These are phyloP conservation scores for Leishmania tarentolae DNA, from an alignment of 208 protist species.

Conservation along the genomic window DNA sequence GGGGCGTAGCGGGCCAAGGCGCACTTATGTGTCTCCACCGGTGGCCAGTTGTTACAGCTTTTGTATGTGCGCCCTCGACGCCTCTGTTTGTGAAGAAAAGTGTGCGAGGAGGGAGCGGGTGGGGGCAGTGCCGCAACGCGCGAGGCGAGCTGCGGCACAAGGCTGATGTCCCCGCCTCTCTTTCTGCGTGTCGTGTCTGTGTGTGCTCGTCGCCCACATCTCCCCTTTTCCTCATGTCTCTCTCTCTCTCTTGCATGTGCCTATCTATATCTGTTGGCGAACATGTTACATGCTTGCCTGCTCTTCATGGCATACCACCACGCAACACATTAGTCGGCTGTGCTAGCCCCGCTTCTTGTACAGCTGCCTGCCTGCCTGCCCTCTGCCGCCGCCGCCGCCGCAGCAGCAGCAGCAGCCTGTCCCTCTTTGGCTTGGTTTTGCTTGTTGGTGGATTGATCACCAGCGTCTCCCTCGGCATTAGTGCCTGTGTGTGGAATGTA, in stretches of 20 bases:
- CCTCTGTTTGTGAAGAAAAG: neutral
- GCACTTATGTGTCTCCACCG: neutral
- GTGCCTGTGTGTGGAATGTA: slow-evolving; percentile 8
- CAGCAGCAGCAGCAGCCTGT: neutral
- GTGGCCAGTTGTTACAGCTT: neutral
- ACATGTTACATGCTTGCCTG: neutral
- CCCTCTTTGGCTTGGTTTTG: neutral
- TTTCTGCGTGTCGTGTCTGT: neutral
- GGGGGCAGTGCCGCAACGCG: neutral
- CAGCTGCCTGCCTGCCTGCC: neutral
- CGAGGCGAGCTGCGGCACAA: neutral
- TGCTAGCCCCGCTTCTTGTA: neutral
- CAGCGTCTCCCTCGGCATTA: neutral
- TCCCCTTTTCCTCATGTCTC: neutral
- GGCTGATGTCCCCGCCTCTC: neutral
- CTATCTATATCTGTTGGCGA: neutral
- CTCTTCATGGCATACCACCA: neutral
- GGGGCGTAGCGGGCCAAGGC: neutral
- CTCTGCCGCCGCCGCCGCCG: neutral
- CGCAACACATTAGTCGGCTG: neutral
- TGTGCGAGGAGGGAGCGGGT: neutral
- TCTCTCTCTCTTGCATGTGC: neutral
- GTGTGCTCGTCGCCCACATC: no score
- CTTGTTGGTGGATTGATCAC: neutral
- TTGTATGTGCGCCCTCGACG: neutral